Evolutionary conservation across 106 monocot genomes (phyloP), one percentile per base, ranked within the genome.

Genomic region (Amphibolis antarctica): DNA sequence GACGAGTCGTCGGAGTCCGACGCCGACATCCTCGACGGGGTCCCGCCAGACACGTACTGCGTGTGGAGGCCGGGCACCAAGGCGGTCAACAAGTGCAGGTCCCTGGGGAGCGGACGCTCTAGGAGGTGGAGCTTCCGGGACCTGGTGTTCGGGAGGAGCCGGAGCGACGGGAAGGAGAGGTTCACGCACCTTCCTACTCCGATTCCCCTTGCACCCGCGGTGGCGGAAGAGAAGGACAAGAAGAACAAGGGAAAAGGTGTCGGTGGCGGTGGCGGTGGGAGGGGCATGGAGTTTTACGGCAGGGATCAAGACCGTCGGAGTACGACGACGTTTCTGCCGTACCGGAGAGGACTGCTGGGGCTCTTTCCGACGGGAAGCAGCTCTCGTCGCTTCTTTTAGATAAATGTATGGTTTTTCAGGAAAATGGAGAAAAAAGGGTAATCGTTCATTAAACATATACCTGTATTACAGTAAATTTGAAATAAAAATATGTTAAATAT

Each of bases 121-220:
- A n/a, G 59, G 61, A 67, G 71, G 69, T 79, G 75, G 72, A 69
- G 71, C 53, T 10, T 74, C 13, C 66, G 75, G 71, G 67, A 75
- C 60, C 54, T 80, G 62, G 61, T 70, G 21, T 42, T 70, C 5
- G 74, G 79, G 15, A 64, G 79, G 51, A 79, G 79, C 55, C 59
- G 27, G 14, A 74, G 79, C 71, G 60, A 71, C 30, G 66, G 71
- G 44, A 70, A 76, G 46, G 71, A 76, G n/a, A n/a, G n/a, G n/a
- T n/a, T n/a, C n/a, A n/a, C n/a, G n/a, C 63, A 76, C 62, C 25
- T 65, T 76, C 52, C 44, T 65, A 4, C 43, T 59, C 26, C 18
- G 58, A n/a, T n/a, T n/a, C n/a, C 27, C 25, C 48, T 22, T 12
- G 36, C 36, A 36, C 36, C 7, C 36, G 36, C 55, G 50, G 14